Evolutionary conservation across 1,284 basidiomycete genomes (phyloP), one percentile per base, ranked within the genome.

Genomic region (Cystobasidium pallidum): DNA sequence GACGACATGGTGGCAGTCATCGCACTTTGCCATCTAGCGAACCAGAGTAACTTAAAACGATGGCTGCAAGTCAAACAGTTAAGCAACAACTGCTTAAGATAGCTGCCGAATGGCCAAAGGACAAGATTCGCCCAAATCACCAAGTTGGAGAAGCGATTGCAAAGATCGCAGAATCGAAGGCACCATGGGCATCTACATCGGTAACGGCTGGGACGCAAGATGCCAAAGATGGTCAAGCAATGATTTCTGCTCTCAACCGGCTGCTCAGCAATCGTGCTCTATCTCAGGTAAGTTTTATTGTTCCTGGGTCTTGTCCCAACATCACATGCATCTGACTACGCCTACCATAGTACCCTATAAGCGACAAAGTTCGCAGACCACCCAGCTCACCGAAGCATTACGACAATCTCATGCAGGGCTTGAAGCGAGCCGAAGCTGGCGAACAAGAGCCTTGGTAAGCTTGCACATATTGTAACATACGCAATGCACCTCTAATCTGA

Each of bases 401-500:
- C 51, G 61, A 49, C 21, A 64, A 71, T 36, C 51, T 71, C 10
- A 17, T 71, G 49, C 57, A 71, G 36, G 68, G 68, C 36, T 45
- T 71, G 49, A 28, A 43, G 36, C 49, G 49, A 34, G 68, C 61
- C 17, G 68, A 71, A 59, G 41, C 59, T n/a, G 68, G 68, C 11
- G 68, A 71, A 47, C 30, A 39, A 30, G 68, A 71, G 47, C n/a
- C 68, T 57, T 71, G 68, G 68, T 71, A 45, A 64, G 68, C 61
- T 26, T 7, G 32, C 26, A 7, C 13, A 21, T 39, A 39, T 57
- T 21, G 36, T 3, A 11, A 45, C n/a, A 15, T 41, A 15, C 39
- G 39, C 8, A 55, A 10, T 2, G 21, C 7, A 15, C 4, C 3
- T 32, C 17, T 36, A 39, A 36, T 13, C 6, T 57, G 39, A 26